Percentiles rank a stretch among this genome's conserved stretches.
Evolutionary conservation across 2,329 filamentous ascomycete species (phyloP).

Genomic region (Akanthomyces muscarius): DNA sequence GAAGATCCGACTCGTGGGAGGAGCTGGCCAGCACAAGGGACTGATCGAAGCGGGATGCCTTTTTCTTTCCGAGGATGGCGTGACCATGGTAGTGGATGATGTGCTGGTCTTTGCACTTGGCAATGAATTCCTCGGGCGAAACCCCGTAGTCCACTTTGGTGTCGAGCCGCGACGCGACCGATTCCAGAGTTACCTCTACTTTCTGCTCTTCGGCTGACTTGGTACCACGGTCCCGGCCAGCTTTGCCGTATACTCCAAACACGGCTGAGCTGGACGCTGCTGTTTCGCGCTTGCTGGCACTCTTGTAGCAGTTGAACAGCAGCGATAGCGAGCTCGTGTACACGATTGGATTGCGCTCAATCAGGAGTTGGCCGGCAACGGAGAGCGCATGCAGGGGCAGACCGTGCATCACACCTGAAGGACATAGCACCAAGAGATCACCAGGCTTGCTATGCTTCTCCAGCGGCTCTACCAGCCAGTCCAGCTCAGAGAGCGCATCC

Average conservation of each 20-base stretch:
- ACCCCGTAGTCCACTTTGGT: background rate
- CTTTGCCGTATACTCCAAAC: constrained; percentile 1
- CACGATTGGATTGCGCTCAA: constrained; percentile 1
- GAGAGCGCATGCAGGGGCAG: background rate
- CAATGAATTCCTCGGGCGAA: background rate
- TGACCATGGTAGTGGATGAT: constrained; percentile 10
- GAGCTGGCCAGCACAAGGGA: background rate
- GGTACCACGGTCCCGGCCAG: background rate
- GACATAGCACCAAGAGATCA: constrained; percentile 1
- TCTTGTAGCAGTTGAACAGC: background rate
- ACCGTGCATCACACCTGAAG: background rate
- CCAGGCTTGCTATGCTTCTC: constrained; percentile 4
- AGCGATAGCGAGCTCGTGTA: constrained; percentile 7
- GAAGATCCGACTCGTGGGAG: background rate
- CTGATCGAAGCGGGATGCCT: background rate
- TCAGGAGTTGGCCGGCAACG: background rate
- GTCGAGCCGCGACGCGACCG: background rate
- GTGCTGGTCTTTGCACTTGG: background rate
- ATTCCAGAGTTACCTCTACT: background rate
- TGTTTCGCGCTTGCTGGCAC: background rate
- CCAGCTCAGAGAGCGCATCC: background rate
- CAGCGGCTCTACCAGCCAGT: constrained; percentile 7
- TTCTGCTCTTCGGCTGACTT: background rate
- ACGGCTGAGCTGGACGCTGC: background rate
- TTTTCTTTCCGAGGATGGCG: background rate